Evolutionary conservation across 306 rosid genomes (phyloP), one percentile per base, ranked within the genome.

Genomic region (Castanea crenata): DNA sequence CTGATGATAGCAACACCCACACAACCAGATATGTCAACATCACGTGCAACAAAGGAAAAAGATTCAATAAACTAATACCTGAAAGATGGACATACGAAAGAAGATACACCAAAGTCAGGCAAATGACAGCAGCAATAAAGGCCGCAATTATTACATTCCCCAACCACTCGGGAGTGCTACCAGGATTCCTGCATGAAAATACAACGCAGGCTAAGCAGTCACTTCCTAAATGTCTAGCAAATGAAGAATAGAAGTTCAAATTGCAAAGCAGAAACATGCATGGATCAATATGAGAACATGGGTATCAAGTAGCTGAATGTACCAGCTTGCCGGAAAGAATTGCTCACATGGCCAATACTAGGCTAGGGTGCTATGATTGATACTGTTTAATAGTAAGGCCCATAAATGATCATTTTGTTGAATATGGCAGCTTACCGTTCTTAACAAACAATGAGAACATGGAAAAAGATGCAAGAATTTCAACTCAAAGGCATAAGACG

Each of bases 31-130:
- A 79, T 56, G 73, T 49, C 61, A 65, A 79, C 56, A 23, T 69
- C 44, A 70, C 69, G 63, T 20, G 69, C n/a, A 70, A 69, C 77
- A 16, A 54, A 31, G 5, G 27, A 54, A 74, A 55, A 69, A 21
- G 44, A 55, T 32, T 58, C 7, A 63, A 80, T 75, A 77, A 83
- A 78, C 73, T 81, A 74, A 76, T 54, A 95, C 99, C 99, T 91
- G 99, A 91, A 74, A 92, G 87, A 90, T 95, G 99, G 82, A 95
- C 82, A 76, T 91, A 95, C 41, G 99, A 93, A 74, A 95, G 95
- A 82, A 95, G 92, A 84, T 95, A 89, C 83, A 92, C 99, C 74
- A 90, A 80, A 59, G 98, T 95, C 83, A 92, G 88, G 84, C 89
- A 92, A 81, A 78, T 52, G 76, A 89, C 58, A 82, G 65, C 82